Evolutionary conservation across 2,329 filamentous ascomycete genomes (phyloP).

Genomic region (Trichoderma simmonsii): DNA sequence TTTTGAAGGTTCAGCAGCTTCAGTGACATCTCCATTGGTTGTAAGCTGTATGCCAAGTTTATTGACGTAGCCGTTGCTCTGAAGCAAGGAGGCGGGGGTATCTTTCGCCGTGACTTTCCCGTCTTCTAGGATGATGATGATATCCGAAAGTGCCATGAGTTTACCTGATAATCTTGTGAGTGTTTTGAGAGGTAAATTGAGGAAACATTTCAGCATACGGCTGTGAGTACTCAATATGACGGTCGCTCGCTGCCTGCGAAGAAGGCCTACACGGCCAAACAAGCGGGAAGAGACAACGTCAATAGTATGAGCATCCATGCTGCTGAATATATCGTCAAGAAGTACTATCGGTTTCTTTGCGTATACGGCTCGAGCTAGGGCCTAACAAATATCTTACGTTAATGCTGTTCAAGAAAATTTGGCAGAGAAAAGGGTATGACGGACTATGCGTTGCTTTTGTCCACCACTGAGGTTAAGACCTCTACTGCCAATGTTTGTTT

Average conservation of each 20-base stretch:
- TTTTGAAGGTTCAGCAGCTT: background rate
- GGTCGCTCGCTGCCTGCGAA: constrained; percentile 37
- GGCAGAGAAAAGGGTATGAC: constrained; percentile 13
- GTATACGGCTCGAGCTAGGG: constrained; percentile 48
- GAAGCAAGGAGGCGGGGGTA: background rate
- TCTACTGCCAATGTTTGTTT: constrained; percentile 39
- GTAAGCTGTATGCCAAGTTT: constrained; percentile 5
- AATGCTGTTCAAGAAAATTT: background rate
- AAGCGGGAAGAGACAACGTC: constrained; percentile 41
- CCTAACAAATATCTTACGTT: constrained; percentile 23
- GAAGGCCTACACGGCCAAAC: constrained; percentile 39
- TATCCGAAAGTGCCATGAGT: constrained; percentile 13
- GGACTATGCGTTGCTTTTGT: constrained; percentile 41
- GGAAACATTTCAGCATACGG: background rate
- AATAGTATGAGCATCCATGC: constrained; percentile 44
- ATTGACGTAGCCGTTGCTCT: constrained; percentile 5
- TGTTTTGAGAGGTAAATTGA: background rate
- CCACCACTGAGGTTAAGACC: constrained; percentile 44
- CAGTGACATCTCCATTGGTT: background rate
- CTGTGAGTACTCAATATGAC: constrained; percentile 41
- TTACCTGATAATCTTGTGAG: background rate
- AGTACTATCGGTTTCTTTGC: constrained; percentile 37
- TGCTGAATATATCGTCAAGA: constrained; percentile 47
- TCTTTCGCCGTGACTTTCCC: background rate
- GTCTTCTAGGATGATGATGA: background rate